Conservation (phyloP, 1,284 basidiomycete species). For the Golubevia sp. region DNA sequence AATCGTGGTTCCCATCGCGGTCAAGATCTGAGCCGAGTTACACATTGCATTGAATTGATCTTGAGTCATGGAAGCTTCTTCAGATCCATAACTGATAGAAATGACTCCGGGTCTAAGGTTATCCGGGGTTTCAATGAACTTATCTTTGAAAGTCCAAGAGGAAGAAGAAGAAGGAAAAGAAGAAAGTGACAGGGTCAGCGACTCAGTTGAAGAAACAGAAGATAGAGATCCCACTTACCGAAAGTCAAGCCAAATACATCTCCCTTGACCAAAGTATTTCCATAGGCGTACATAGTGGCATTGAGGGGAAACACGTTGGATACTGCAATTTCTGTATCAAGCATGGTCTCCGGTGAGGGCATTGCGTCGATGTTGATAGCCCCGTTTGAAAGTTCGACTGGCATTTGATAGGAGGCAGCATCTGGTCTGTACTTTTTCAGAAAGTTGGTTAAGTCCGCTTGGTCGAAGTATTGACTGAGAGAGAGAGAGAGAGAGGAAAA, state of each 20-base stretch:
- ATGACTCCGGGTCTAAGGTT: too few species aligned
- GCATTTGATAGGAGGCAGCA: slow-evolving; percentile 6
- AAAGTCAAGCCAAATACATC: slow-evolving; percentile 18
- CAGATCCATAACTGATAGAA: too few species aligned
- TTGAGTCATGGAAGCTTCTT: too few species aligned
- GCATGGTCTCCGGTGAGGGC: slow-evolving; percentile 9
- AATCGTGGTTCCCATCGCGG: too few species aligned
- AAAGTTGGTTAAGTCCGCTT: slow-evolving; percentile 12
- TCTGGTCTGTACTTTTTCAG: slow-evolving; percentile 6
- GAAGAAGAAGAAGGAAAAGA: too few species aligned
- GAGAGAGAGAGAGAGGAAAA: too few species aligned
- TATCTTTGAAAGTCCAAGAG: too few species aligned
- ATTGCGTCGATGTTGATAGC: slow-evolving; percentile 7
- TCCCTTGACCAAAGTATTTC: slow-evolving; percentile 4
- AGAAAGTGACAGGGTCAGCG: too few species aligned
- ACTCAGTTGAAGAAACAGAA: too few species aligned
- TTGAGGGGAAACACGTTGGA: slow-evolving; percentile 11
- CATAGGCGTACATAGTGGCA: slow-evolving; percentile 8
- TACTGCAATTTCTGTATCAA: slow-evolving; percentile 15
- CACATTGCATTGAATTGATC: too few species aligned
- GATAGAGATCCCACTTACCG: background rate
- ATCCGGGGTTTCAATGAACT: too few species aligned
- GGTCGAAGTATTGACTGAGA: slow-evolving; percentile 9
- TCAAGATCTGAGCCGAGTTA: too few species aligned
- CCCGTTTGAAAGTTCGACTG: slow-evolving; percentile 2